Evolutionary conservation across 1,284 basidiomycete species (phyloP), one percentile per base, ranked within the genome.

Genomic region (Albatrellus sp.): DNA sequence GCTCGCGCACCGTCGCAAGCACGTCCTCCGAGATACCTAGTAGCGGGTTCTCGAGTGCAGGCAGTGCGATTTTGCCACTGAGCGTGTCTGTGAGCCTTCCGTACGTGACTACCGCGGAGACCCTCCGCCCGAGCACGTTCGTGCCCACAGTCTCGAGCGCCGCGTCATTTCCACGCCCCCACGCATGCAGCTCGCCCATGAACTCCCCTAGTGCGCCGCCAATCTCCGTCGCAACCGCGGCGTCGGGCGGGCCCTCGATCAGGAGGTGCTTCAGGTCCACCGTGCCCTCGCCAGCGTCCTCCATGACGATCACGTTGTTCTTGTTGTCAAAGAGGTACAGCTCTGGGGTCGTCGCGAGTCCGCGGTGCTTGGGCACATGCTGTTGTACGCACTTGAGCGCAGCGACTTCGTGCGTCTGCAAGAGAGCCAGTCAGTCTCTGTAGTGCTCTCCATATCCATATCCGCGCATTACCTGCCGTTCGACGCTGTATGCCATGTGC

Each of bases 271-370:
- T 80, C 47, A 81, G 60, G 2, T 65, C 68, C 17, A 55, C 48
- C 13, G 60, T 51, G 6, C 54, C 50, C 28, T 53, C 55, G 2
- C 79, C 79, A 42, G 64, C 67, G 47, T 81, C 79, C 33, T 77
- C 72, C 68, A 80, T 78, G 54, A 81, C 67, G 30, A 80, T 64
- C 5, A 69, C 66, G 47, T 71, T 61, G 8, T 56, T 63, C 14
- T 58, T 56, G 16, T 66, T 57, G 52, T 81, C 79, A 53, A 72
- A 70, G 31, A 63, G 57, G 50, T 70, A 60, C 8, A 81, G 60
- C 8, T 48, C 52, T 1, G 79, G 77, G 1, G 73, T 68, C 1
- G 61, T 67, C 33, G 73, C 65, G 9, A 46, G 1, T 63, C 54
- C n/a, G n/a, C n/a, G n/a, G n/a, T n/a, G n/a, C n/a, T n/a, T n/a